These are phyloP conservation scores for Cydonia oblonga DNA, from an alignment of 331 rosid genomes.

Conservation along the genomic window DNA sequence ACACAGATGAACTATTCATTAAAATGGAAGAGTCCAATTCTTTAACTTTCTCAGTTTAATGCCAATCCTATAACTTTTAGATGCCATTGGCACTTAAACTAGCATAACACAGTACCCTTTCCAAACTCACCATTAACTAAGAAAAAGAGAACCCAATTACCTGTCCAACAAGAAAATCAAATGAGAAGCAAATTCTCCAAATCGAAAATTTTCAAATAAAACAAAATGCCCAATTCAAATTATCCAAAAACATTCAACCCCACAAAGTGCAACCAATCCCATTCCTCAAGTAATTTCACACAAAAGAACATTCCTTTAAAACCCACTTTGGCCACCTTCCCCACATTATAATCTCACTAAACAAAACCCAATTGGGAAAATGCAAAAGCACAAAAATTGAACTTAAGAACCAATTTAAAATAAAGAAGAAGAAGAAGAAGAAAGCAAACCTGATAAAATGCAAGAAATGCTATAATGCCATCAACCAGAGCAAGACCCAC, in stretches of 20 bases:
- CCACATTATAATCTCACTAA: background rate
- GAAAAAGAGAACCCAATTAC: background rate
- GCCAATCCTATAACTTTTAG: background rate
- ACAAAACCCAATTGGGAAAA: constrained; percentile 1
- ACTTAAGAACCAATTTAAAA: background rate
- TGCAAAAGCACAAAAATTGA: constrained; percentile 5
- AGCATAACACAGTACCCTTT: background rate
- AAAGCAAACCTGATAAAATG: constrained; percentile 60
- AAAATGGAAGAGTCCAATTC: background rate
- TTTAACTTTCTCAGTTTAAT: background rate
- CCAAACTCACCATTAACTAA: background rate
- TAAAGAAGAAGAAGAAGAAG: background rate
- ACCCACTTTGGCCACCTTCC: background rate
- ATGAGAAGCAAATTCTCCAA: background rate
- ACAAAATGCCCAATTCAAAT: background rate
- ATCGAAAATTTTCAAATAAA: background rate
- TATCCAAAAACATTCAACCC: constrained; percentile 3
- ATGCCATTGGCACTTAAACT: background rate
- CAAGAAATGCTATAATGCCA: constrained; percentile 48
- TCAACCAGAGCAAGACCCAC: constrained; percentile 60
- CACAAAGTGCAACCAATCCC: constrained; percentile 1
- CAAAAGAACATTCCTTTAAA: background rate
- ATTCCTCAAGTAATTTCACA: background rate
- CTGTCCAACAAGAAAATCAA: background rate
- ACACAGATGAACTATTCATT: background rate